Evolutionary conservation across 2,329 filamentous ascomycete genomes (phyloP), one percentile per base, ranked within the genome.

Genomic region (Acrocalymma vagum): DNA sequence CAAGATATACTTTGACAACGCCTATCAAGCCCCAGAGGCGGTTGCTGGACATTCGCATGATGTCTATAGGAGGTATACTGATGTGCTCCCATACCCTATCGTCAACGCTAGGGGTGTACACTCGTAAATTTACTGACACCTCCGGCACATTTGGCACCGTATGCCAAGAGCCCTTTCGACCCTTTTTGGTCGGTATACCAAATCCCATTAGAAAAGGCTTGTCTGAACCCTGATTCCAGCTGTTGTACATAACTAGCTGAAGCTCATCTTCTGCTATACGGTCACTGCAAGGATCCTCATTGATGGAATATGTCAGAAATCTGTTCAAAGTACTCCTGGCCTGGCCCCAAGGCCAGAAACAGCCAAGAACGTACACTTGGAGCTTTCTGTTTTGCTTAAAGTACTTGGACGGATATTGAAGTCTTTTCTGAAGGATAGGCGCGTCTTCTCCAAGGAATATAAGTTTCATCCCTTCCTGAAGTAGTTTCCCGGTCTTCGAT

Each of bases 121-220:
- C n/a, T n/a, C n/a, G n/a, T n/a, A n/a, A n/a, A n/a, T n/a, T n/a
- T n/a, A n/a, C n/a, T n/a, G n/a, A n/a, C n/a, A n/a, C n/a, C n/a
- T n/a, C n/a, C n/a, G n/a, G n/a, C n/a, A n/a, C n/a, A n/a, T n/a
- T n/a, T n/a, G n/a, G n/a, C n/a, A n/a, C n/a, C n/a, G n/a, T n/a
- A n/a, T n/a, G n/a, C n/a, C n/a, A n/a, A n/a, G n/a, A n/a, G n/a
- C n/a, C n/a, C n/a, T n/a, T n/a, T n/a, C n/a, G n/a, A n/a, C n/a
- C n/a, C n/a, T n/a, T n/a, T n/a, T n/a, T n/a, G n/a, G n/a, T n/a
- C n/a, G 28, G 29, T 6, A 13, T 29, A 8, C 29, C 22, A 32
- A 39, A 39, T 2, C 15, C 27, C 15, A 39, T 25, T 25, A 39
- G 14, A 26, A 39, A 39, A 8, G 3, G 24, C 27, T 39, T 31